Base-by-base conservation (phyloP, 148 eudicot species). In the Gaultheria prostrata region DNA sequence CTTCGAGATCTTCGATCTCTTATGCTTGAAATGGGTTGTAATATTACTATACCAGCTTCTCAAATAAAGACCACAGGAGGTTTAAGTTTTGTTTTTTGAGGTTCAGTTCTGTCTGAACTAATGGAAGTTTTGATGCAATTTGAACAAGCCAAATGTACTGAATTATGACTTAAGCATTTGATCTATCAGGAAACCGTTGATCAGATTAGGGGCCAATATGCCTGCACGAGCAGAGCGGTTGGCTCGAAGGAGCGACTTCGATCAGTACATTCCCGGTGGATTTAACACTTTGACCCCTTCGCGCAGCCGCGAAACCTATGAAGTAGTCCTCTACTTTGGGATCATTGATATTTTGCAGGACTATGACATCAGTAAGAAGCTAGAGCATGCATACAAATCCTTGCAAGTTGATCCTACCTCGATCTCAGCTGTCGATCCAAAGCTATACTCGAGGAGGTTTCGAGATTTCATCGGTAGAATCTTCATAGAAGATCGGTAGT, bases 321-420 rank as follows among this genome's bases (percentile, higher is more conserved):
- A 65, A 3, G 71, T 65, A 9, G 17, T 65, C 33, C 33, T 65
- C 17, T 65, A 65, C 33, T 65, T 65, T 65, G 71, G 71, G 33
- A 65, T 65, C 71, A 65, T 65, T 11, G 33, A 65, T 28, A 65
- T 65, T 65, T 65, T 65, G 71, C 71, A 65, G 11, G 71, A 65
- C 71, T 26, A 65, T 13, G 33, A 65, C 26, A 65, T 97, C 63
- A 94, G 88, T 90, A 97, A 97, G 93, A 92, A 91, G 88, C 82
- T 97, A 28, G 99, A 97, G 80, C 98, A 93, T 61, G 96, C 97
- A 8, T 97, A 97, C 91, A 97, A 97, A 83, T 97, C 99, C 33
- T 86, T 97, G 7, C 99, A 97, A 84, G 97, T 86, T 1, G 99
- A 97, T 85, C 94, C 99, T 0, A 87, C 93, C 59, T 97, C 95